These are phyloP conservation scores for Anthostomella pinea DNA, from an alignment of 2,329 filamentous ascomycete species.

Conservation along the genomic window DNA sequence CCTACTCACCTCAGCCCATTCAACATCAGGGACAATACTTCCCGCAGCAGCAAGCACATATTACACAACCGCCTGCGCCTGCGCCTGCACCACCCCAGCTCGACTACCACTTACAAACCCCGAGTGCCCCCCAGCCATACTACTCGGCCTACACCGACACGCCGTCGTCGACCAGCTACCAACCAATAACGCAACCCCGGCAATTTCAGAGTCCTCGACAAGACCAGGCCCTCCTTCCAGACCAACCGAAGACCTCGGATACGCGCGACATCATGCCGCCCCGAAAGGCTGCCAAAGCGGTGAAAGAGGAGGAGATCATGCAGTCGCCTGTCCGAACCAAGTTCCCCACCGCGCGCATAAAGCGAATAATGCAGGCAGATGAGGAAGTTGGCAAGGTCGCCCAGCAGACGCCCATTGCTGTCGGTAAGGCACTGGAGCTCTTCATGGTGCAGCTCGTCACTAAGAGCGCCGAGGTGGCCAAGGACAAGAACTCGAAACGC, in stretches of 20 bases:
- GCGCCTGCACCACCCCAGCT: slow-evolving; percentile 18
- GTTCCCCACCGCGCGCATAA: slow-evolving; percentile 95
- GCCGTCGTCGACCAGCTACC: slow-evolving; percentile 14
- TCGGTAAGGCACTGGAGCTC: slow-evolving; percentile 91
- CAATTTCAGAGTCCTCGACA: slow-evolving; percentile 15
- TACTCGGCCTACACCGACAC: slow-evolving; percentile 25
- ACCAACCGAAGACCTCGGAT: slow-evolving; percentile 16
- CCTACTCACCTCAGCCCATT: slow-evolving; percentile 13
- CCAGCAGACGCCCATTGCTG: slow-evolving; percentile 93
- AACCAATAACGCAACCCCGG: slow-evolving; percentile 13
- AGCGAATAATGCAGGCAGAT: slow-evolving; percentile 98
- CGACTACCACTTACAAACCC: slow-evolving; percentile 15
- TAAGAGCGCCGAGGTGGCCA: slow-evolving; percentile 82
- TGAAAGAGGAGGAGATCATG: slow-evolving; percentile 44
- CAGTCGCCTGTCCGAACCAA: slow-evolving; percentile 84
- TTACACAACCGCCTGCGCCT: slow-evolving; percentile 19
- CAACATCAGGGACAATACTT: slow-evolving; percentile 12
- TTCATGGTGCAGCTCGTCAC: slow-evolving; percentile 96
- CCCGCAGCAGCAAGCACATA: slow-evolving; percentile 24
- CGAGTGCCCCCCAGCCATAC: slow-evolving; percentile 19
- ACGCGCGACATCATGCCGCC: slow-evolving; percentile 36
- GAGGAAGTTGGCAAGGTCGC: slow-evolving; percentile 98
- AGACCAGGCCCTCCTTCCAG: slow-evolving; percentile 25
- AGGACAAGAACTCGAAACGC: slow-evolving; percentile 78
- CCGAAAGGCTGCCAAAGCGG: slow-evolving; percentile 37